phyloP scores from a whole-genome alignment of 2,329 filamentous ascomycete species.

The Nemania diffusa region DNA sequence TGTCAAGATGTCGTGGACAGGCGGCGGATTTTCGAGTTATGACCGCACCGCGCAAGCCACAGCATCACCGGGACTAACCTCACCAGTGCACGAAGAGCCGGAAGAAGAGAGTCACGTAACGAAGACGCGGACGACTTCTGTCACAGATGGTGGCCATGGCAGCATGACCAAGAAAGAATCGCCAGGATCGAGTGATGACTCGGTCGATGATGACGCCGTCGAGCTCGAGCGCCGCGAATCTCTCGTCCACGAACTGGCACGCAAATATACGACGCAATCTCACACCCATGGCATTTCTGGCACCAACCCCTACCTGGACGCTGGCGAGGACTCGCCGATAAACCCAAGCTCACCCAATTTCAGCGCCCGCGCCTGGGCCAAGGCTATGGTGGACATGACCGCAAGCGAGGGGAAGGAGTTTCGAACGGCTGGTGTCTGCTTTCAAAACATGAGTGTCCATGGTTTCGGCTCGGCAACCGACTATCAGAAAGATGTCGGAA shows the following conservation, averaged over 20 bases:
- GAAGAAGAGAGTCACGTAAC: constrained; percentile 17
- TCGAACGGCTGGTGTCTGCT: constrained; percentile 72
- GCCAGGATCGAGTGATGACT: constrained; percentile 29
- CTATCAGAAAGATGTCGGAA: constrained; percentile 75
- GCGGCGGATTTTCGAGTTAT: constrained; percentile 58
- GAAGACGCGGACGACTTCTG: constrained; percentile 24
- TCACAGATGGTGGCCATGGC: constrained; percentile 22
- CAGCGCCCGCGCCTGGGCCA: constrained; percentile 68
- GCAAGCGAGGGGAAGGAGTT: constrained; percentile 64
- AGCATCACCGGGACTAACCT: constrained; percentile 51
- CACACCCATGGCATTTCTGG: constrained; percentile 48
- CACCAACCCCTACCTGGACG: constrained; percentile 62
- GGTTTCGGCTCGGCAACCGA: constrained; percentile 75
- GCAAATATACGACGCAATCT: constrained; percentile 64
- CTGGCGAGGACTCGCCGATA: constrained; percentile 60
- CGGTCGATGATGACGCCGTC: constrained; percentile 36
- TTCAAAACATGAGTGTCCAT: constrained; percentile 74
- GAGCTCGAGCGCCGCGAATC: constrained; percentile 53
- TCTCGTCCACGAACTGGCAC: constrained; percentile 65
- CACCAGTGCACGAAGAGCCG: constrained; percentile 40
- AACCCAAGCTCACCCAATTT: constrained; percentile 66
- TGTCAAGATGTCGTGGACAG: constrained; percentile 55
- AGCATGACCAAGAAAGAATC: constrained; percentile 43
- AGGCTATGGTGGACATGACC: constrained; percentile 64
- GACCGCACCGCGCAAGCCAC: constrained; percentile 59